Base-by-base conservation (phyloP, 768 basidiomycete genomes). In the Pisolithus sp. region DNA sequence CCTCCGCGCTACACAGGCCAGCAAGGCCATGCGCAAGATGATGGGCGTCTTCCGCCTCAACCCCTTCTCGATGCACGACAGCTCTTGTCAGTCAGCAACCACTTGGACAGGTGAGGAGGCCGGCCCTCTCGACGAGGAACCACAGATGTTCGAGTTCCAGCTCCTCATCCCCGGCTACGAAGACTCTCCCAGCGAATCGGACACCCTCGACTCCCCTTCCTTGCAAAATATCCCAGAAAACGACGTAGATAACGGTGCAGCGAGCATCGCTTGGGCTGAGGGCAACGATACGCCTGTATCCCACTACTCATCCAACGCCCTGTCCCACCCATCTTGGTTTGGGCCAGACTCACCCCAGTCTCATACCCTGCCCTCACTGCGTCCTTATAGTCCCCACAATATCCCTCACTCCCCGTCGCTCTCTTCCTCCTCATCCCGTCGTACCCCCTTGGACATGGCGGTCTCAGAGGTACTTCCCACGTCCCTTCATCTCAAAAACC, bases 31-130 rank as follows among this genome's bases (percentile, higher is more conserved):
- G 87, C 78, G 82, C 49, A 70, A 72, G 45, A 81, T 88, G 81
- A 90, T 90, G 87, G 79, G 79, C 40, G 80, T 82, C 20, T 86
- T 89, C 64, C 77, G 87, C 7, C 75, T 89, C 58, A 84, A 89
- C 65, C 86, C 85, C 0, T 89, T 89, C 58, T 77, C 85, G 21
- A 79, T 82, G 70, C 81, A 85, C 56, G 79, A 73, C 52, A 75
- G 73, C 28, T 61, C 65, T 3, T 70, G 74, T 37, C 73, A 74
- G 44, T 71, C 73, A 4, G 53, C 67, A 3, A 66, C 72, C 6
- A 68, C 74, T 7, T 78, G 76, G 75, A 70, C 67, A 9, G 72
- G 73, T 50, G 74, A 76, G 49, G 77, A 80, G 49, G 76, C 82
- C 5, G 76, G 77, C 1, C 80, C 86, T 0, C 71, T 86, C 47